phyloP scores from a whole-genome alignment of 345 rosid species.

The Brassica carinata region DNA sequence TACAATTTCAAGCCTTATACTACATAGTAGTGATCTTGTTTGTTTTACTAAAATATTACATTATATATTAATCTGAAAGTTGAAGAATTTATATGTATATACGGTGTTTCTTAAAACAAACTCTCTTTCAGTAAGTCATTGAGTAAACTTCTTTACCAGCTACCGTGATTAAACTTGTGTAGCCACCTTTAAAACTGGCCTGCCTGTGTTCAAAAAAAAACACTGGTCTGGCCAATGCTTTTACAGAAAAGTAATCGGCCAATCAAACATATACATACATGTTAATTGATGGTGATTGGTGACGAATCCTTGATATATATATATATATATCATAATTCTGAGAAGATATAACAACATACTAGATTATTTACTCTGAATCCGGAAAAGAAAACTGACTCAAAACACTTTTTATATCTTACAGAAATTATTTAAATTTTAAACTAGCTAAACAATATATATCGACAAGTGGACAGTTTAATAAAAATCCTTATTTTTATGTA shows the following conservation, averaged over 20 bases:
- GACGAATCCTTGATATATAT: conserved; percentile 6
- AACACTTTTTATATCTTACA: not conserved
- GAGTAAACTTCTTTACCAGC: not conserved
- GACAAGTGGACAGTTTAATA: not conserved
- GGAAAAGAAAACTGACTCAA: not conserved
- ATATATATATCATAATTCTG: not conserved
- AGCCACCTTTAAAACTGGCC: not conserved
- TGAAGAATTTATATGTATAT: not conserved
- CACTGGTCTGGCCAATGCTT: conserved; percentile 6
- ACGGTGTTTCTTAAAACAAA: not conserved
- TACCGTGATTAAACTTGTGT: conserved; percentile 6
- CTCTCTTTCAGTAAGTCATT: not conserved
- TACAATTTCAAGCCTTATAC: not conserved
- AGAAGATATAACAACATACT: not conserved
- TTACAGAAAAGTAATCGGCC: conserved; percentile 7
- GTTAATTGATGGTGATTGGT: conserved; percentile 1
- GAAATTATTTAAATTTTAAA: not conserved
- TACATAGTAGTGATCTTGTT: not conserved
- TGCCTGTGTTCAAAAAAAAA: too few species aligned
- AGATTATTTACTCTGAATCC: conserved; percentile 3
- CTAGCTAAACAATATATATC: not conserved
- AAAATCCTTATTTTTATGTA: not conserved
- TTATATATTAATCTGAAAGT: not conserved
- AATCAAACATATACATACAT: conserved; percentile 6
- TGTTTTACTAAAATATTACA: not conserved